Conservation (phyloP, 257 asterid species). For the Solanum phureja region DNA sequence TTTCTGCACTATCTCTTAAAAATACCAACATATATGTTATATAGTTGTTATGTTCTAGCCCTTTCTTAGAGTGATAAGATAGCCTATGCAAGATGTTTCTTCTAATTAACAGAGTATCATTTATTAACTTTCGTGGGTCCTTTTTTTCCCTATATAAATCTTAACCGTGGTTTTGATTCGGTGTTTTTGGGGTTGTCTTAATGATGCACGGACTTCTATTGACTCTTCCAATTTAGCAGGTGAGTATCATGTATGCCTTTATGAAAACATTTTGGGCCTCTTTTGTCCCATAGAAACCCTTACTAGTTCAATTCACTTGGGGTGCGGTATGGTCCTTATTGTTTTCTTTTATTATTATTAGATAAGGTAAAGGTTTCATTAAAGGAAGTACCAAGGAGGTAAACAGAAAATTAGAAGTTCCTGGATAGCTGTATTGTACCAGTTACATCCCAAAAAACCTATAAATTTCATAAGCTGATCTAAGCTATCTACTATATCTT, state of each 20-base stretch:
- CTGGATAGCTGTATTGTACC: no score
- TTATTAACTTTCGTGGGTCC: background rate
- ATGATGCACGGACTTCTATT: background rate
- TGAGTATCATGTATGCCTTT: background rate
- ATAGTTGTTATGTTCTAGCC: background rate
- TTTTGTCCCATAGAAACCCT: background rate
- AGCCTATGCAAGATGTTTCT: background rate
- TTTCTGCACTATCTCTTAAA: background rate
- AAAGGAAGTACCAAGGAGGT: background rate
- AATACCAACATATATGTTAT: background rate
- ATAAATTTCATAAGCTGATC: no score
- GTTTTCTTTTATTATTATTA: background rate
- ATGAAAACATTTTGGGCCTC: background rate
- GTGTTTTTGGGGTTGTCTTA: background rate
- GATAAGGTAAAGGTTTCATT: background rate
- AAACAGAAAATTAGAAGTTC: no score
- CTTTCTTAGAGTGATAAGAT: background rate
- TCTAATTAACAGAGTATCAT: background rate
- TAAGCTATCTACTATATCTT: no score
- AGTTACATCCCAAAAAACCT: no score
- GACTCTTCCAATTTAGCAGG: background rate
- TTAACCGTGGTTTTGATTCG: background rate
- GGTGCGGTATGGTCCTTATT: background rate
- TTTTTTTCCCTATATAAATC: background rate
- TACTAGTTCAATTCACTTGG: background rate